Evolutionary conservation across 2,329 filamentous ascomycete species (phyloP).

Genomic region (Penicillium sp.): DNA sequence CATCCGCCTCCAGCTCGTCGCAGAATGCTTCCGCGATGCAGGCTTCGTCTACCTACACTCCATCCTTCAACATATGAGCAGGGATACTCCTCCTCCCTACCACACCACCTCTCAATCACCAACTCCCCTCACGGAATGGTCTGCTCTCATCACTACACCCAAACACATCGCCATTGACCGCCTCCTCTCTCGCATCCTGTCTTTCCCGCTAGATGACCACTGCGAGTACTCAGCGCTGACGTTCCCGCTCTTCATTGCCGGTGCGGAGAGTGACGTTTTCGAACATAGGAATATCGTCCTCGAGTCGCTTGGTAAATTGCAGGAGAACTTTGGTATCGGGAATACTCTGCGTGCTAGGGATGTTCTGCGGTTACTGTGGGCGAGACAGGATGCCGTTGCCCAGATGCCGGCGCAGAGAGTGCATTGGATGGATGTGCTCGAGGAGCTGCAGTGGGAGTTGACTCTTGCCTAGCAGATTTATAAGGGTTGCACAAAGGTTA

Average conservation of each 20-base stretch:
- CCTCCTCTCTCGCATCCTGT: slow-evolving; percentile 29
- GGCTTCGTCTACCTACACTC: slow-evolving; percentile 41
- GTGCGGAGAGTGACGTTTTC: slow-evolving; percentile 31
- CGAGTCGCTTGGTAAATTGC: slow-evolving; percentile 29
- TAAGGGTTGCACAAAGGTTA: not conserved
- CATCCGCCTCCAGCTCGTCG: slow-evolving; percentile 36
- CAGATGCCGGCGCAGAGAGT: not conserved
- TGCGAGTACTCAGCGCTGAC: slow-evolving; percentile 42
- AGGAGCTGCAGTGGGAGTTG: slow-evolving; percentile 36
- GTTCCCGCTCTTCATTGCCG: slow-evolving; percentile 41
- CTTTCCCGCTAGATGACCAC: slow-evolving; percentile 33
- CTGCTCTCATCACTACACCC: slow-evolving; percentile 26
- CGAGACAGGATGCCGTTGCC: slow-evolving; percentile 17
- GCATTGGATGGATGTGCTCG: slow-evolving; percentile 38
- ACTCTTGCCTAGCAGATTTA: slow-evolving; percentile 28
- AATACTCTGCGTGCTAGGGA: slow-evolving; percentile 39
- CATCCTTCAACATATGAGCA: slow-evolving; percentile 32
- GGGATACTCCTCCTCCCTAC: not conserved
- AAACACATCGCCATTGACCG: slow-evolving; percentile 32
- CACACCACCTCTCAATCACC: not conserved
- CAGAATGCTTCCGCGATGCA: slow-evolving; percentile 41
- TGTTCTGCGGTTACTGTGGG: slow-evolving; percentile 32
- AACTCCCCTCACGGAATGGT: slow-evolving; percentile 3
- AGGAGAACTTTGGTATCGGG: slow-evolving; percentile 39
- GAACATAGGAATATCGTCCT: slow-evolving; percentile 29